These are phyloP conservation scores for Penicillium sp. DNA, from an alignment of 2,329 filamentous ascomycete genomes.

Conservation along the genomic window DNA sequence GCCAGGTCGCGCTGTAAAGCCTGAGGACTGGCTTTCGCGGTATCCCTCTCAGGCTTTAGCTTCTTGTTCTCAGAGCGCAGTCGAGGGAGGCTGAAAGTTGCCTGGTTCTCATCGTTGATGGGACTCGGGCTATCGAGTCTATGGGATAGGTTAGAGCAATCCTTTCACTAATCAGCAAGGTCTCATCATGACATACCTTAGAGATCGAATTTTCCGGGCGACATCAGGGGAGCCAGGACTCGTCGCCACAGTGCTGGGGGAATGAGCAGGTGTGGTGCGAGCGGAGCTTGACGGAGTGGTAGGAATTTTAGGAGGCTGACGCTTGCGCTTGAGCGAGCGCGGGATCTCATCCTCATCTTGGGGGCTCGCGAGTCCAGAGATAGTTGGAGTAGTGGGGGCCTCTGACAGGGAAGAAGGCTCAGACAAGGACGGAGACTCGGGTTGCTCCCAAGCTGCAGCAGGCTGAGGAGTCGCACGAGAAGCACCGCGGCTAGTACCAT, in stretches of 20 bases:
- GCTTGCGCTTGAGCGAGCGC: conserved; percentile 1
- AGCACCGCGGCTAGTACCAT: fast-evolving
- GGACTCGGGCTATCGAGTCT: not conserved
- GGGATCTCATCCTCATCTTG: not conserved
- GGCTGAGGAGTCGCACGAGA: not conserved
- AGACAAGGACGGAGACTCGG: not conserved
- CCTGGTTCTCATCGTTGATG: not conserved
- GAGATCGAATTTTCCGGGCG: not conserved
- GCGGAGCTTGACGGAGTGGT: not conserved
- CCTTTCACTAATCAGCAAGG: not conserved
- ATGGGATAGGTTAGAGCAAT: not conserved
- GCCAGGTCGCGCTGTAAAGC: not conserved
- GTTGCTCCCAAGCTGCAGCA: not conserved
- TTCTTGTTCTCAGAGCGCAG: not conserved
- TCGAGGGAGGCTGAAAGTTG: not conserved
- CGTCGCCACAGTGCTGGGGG: not conserved
- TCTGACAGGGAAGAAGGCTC: not conserved
- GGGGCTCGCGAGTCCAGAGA: too few species aligned
- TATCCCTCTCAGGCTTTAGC: not conserved
- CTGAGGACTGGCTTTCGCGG: too few species aligned
- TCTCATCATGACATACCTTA: not conserved
- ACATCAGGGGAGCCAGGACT: not conserved
- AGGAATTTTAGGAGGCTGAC: not conserved
- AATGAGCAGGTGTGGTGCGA: not conserved
- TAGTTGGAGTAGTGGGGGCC: not conserved